Conservation (phyloP, 2,329 filamentous ascomycete genomes). For the Trichothecium sympodiale region DNA sequence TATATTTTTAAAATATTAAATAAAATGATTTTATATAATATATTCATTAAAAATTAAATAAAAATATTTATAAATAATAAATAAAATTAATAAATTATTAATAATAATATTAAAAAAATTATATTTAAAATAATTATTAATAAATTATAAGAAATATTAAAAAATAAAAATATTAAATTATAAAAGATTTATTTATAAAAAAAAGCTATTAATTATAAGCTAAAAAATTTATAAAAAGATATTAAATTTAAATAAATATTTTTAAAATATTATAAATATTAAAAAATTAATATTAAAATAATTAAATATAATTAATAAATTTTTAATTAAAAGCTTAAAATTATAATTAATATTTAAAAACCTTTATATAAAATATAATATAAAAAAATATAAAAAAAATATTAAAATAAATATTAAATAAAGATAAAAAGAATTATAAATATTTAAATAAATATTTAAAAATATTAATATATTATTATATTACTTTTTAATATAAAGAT, state of each 20-base stretch:
- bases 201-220: neutral
- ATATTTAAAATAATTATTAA: neutral
- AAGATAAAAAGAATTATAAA: too few species aligned
- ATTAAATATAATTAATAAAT: neutral
- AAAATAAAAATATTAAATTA: neutral
- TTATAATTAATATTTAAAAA: too few species aligned
- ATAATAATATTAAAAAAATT: neutral
- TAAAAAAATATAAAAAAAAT: neutral
- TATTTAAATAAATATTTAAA: too few species aligned
- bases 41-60: slow-evolving; percentile 3
- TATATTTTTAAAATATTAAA: too few species aligned
- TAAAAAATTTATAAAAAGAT: neutral
- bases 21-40: slow-evolving; percentile 3
- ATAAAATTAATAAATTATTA: too few species aligned
- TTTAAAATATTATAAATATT: neutral
- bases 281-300: neutral
- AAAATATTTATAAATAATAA: too few species aligned
- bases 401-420: neutral
- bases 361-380: neutral
- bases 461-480: too few species aligned
- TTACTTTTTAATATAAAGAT: too few species aligned
- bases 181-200: neutral
- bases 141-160: neutral
- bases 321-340: too few species aligned
- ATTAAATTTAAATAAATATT: neutral